Evolutionary conservation across 495 filamentous ascomycete genomes (phyloP), one percentile per base, ranked within the genome.

Genomic region (Massariosphaeria phaeospora): DNA sequence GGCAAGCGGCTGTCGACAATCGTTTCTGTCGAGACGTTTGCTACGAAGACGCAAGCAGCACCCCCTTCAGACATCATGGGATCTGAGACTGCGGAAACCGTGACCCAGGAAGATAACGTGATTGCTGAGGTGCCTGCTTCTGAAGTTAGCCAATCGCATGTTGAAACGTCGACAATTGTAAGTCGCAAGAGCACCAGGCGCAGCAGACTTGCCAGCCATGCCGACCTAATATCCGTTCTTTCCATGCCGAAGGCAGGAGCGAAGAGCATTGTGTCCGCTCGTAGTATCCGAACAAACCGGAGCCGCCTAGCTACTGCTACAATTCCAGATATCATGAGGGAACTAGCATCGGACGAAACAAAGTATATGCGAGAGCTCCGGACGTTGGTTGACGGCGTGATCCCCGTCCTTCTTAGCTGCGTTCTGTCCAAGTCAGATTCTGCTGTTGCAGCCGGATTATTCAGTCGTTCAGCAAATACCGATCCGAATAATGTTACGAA

Each of bases 331-430:
- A 66, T 99, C 21, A 77, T 99, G 68, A 74, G 79, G 35, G 91
- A 96, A 62, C 78, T 99, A 49, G 75, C 79, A 12, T 76, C 81
- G 4, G 94, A 97, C 55, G 94, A 99, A 69, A 72, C 79, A 17
- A 90, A 93, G 62, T 99, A 97, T 66, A 85, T 84, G 72, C 85
- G 91, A 21, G 93, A 99, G 66, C 77, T 99, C 10, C 89, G 86
- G 53, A 95, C 93, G 15, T 72, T 99, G 20, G 91, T 97, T 10
- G 94, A 94, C 57, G 94, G 95, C 46, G 93, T 99, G 15, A 86
- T 99, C 48, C 94, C 93, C 8, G 94, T 97, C 8, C 79, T 99
- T 2, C 72, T 97, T 47, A 86, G 78, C 9, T 89, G 90, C 56
- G 88, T 96, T 17, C 73, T 91, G 48, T 95, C 82, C 47, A 87